Base-by-base conservation (phyloP, 2,329 filamentous ascomycete species). In the Exophiala phaeomuriformis region DNA sequence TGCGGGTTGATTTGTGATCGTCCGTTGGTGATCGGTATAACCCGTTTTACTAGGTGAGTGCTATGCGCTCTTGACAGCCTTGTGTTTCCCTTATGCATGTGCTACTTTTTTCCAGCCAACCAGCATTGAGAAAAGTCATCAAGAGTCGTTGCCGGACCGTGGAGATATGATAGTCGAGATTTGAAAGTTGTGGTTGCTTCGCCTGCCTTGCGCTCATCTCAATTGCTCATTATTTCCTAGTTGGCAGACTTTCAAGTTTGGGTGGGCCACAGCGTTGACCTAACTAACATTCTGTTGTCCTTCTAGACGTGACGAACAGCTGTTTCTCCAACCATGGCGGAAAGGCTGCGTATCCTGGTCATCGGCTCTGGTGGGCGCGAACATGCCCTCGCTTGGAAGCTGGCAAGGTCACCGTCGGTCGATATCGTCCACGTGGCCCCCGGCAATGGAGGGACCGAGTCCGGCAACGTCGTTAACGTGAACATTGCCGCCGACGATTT, bases 331-430 rank as follows among this genome's bases (percentile, higher is more conserved):
- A 29, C 47, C 31, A 55, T 56, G 52, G 19, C 45, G 61, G 72
- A 74, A 66, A 68, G 68, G 61, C 77, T 89, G 59, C 80, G 83
- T 63, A 78, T 96, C 63, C 83, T 97, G 59, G 83, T 97, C 59
- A 83, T 97, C 61, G 91, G 93, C 66, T 95, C 91, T 68, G 93
- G 93, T 62, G 93, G 91, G 64, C 84, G 93, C 65, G 93, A 98
- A 74, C 90, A 97, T 72, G 88, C 90, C 44, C 80, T 96, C 59
- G 90, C 90, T 40, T 97, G 90, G 90, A 96, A 94, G 73, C 77
- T 97, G 58, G 82, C 84, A 66, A 86, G 95, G 69, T 95, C 90
- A 10, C 77, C 84, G 40, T 78, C 79, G 43, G 88, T 95, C 57
- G 82, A 88, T 64, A 79, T 83, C 63, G 91, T 97, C 53, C 75